Evolutionary conservation across 164 flowering plant species (phyloP).

Genomic region (Nymphaea colorata): DNA sequence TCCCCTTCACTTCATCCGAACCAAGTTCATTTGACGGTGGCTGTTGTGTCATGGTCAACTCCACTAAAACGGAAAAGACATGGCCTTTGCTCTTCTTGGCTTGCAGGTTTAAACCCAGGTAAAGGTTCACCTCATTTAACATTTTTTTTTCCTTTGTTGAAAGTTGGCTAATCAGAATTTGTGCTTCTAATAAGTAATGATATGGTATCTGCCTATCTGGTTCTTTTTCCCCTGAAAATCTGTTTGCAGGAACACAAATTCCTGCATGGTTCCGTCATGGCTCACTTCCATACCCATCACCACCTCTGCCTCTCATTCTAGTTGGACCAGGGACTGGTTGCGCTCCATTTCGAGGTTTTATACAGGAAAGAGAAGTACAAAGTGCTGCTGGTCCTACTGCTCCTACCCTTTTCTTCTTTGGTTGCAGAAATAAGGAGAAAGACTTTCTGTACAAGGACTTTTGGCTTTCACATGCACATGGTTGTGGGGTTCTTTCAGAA

Average conservation of each 20-base stretch:
- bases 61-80: constrained; percentile 73
- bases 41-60: constrained; percentile 75
- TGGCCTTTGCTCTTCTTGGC: constrained; percentile 84
- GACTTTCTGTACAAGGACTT: constrained; percentile 77
- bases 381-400: constrained; percentile 32
- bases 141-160: too few relatives aligned
- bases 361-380: constrained; percentile 73
- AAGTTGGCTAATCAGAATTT: too few relatives aligned
- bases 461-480: constrained; percentile 52
- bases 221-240: too few relatives aligned
- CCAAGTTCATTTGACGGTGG: constrained; percentile 81
- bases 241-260: constrained; percentile 31
- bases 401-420: constrained; percentile 79
- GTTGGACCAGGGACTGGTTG: constrained; percentile 98
- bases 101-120: constrained; percentile 65
- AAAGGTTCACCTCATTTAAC: constrained; percentile 22
- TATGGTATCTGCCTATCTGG: too few relatives aligned
- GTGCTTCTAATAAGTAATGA: too few relatives aligned
- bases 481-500: constrained; percentile 64
- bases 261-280: constrained; percentile 87
- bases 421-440: constrained; percentile 60
- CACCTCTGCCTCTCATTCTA: constrained; percentile 76
- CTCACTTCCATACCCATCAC: constrained; percentile 69
- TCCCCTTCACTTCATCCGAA: constrained; percentile 71
- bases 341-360: constrained; percentile 87